Evolutionary conservation across 257 asterid species (phyloP).

Genomic region (Apocynum venetum): DNA sequence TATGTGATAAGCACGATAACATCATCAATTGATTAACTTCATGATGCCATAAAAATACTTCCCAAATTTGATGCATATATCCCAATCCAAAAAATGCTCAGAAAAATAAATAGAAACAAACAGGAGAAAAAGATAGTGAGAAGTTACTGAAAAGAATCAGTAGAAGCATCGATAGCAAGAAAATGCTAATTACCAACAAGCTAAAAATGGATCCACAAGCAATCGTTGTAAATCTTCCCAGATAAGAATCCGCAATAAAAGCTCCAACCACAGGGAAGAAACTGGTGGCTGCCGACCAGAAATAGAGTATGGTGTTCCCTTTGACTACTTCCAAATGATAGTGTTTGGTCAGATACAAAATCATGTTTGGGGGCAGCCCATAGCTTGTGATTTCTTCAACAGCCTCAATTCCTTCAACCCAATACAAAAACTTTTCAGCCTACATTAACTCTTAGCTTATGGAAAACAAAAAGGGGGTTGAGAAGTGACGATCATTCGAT

Average conservation of each 20-base stretch:
- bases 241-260: neutral
- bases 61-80: neutral
- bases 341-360: neutral
- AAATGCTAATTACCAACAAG: neutral
- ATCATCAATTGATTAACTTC: neutral
- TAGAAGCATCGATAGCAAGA: too few relatives aligned
- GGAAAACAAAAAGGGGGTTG: too few relatives aligned
- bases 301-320: neutral
- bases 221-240: neutral
- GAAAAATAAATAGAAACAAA: neutral
- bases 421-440: neutral
- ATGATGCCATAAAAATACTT: neutral
- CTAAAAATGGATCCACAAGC: neutral
- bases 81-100: neutral
- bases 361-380: constrained; percentile 2
- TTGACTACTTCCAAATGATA: neutral
- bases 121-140: neutral
- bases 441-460: too few relatives aligned
- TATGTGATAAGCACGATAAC: constrained; percentile 87
- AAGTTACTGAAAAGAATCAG: neutral
- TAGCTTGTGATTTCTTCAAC: neutral
- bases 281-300: neutral
- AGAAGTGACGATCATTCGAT: too few relatives aligned
- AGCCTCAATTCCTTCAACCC: neutral
- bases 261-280: constrained; percentile 2